phyloP scores from a whole-genome alignment of 176 grass and related monocot genomes.

The Metroxylon sagu region DNA sequence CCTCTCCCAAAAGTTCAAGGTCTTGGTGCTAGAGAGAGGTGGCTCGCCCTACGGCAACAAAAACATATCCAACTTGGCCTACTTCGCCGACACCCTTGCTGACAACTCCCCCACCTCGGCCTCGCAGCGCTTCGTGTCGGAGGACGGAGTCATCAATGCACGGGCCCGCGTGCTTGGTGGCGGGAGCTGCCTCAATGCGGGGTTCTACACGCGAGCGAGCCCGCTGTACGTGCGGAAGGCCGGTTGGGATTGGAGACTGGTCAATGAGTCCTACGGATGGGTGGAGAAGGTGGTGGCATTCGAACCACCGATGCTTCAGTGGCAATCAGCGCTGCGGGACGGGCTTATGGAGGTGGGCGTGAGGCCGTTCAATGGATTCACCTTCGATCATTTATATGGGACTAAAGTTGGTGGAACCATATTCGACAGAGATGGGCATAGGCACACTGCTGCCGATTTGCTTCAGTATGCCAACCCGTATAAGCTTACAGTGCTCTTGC shows the following conservation, averaged over 20 bases:
- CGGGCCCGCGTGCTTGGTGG: constrained; percentile 67
- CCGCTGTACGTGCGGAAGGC: constrained; percentile 26
- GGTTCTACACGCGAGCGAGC: constrained; percentile 82
- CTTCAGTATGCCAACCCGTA: constrained; percentile 50
- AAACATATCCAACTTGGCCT: constrained; percentile 45
- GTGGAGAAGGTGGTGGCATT: constrained; percentile 66
- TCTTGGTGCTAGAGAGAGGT: constrained; percentile 74
- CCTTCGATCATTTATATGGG: constrained; percentile 63
- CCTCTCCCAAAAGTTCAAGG: constrained; percentile 40
- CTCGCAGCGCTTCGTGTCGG: constrained; percentile 71
- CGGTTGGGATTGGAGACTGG: constrained; percentile 41
- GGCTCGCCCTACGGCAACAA: constrained; percentile 66
- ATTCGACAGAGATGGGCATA: constrained; percentile 52
- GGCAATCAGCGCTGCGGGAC: constrained; percentile 58
- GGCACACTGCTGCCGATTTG: constrained; percentile 77
- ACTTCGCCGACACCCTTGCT: constrained; percentile 51
- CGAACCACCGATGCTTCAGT: constrained; percentile 46
- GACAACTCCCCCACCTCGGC: constrained; percentile 54
- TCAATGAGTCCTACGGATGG: constrained; percentile 59
- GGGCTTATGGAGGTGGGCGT: constrained; percentile 70
- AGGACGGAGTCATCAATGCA: constrained; percentile 74
- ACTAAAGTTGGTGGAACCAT: constrained; percentile 92
- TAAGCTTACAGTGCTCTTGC: constrained; percentile 51
- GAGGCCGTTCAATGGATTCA: constrained; percentile 68
- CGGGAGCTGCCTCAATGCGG: constrained; percentile 74